Conservation (phyloP, 176 grass and related monocot species). For the Luzula sylvatica region DNA sequence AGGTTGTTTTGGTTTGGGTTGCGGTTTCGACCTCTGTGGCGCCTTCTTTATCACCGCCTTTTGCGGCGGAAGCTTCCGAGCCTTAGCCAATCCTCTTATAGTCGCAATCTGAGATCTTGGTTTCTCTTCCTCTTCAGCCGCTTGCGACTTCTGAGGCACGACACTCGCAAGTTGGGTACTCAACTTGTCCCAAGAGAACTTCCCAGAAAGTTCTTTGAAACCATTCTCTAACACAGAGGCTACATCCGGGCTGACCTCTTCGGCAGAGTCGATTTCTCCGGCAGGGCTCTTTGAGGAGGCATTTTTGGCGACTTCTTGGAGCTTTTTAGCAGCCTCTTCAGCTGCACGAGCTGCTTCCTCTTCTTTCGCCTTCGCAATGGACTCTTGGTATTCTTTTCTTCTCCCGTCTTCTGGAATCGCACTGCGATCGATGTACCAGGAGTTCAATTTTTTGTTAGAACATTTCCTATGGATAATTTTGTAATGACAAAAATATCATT, state of each 20-base stretch:
- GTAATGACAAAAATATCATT: background rate
- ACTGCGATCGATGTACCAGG: conserved; percentile 18
- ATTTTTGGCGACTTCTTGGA: conserved; percentile 14
- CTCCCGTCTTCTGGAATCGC: conserved; percentile 75
- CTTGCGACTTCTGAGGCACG: conserved; percentile 6
- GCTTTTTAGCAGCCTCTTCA: conserved; percentile 29
- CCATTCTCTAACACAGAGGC: conserved; percentile 41
- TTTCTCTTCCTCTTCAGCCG: conserved; percentile 25
- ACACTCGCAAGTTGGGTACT: conserved; percentile 40
- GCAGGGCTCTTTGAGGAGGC: conserved; percentile 14
- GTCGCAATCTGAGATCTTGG: conserved; percentile 63
- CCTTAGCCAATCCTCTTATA: conserved; percentile 63
- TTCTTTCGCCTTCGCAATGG: conserved; percentile 49
- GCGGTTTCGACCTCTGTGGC: conserved; percentile 35
- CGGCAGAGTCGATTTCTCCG: conserved; percentile 4
- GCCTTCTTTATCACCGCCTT: conserved; percentile 65
- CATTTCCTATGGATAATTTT: too few species aligned
- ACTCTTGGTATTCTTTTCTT: conserved; percentile 66
- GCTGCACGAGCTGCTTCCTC: conserved; percentile 41
- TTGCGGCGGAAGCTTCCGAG: conserved; percentile 58
- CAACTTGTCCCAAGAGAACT: conserved; percentile 70
- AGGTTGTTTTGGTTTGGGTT: conserved; percentile 30
- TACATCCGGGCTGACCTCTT: conserved; percentile 21
- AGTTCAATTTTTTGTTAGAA: too few species aligned
- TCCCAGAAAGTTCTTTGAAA: conserved; percentile 40